A percentile compares a stretch with the other conserved stretches of the same genome.
Evolutionary conservation across 2,329 filamentous ascomycete genomes (phyloP).

Genomic region (Blastomyces silverae): DNA sequence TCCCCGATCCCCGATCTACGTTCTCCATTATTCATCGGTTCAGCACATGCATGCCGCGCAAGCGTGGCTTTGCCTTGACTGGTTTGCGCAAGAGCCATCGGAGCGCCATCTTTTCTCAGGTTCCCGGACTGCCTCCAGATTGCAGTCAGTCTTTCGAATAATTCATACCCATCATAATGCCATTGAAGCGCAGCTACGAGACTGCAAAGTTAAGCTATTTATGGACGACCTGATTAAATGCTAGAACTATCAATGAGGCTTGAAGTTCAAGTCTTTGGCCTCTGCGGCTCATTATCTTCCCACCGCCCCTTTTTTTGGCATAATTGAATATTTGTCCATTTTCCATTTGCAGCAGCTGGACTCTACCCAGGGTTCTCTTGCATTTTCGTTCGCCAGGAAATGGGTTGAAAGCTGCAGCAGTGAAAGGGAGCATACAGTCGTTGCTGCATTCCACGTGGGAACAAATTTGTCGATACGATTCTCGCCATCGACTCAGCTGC

Average conservation of each 20-base stretch:
- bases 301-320: background rate
- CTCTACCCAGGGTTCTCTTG: background rate
- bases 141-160: background rate
- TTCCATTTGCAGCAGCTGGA: background rate
- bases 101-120: no score
- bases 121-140: no score
- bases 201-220: background rate
- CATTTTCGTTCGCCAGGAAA: background rate
- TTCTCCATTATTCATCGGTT: background rate
- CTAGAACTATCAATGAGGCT: background rate
- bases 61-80: background rate
- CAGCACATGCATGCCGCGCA: background rate
- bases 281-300: background rate
- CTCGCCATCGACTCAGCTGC: background rate
- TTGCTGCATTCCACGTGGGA: slow-evolving; percentile 5
- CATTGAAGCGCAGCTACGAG: background rate
- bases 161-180: no score
- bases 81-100: background rate
- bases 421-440: background rate
- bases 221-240: background rate
- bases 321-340: background rate
- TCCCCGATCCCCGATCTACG: slow-evolving; percentile 3
- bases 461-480: background rate
- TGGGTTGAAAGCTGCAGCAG: background rate
- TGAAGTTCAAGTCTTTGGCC: background rate